Conservation (phyloP, 495 filamentous ascomycete genomes). For the Polyplosphaeria fusca region DNA sequence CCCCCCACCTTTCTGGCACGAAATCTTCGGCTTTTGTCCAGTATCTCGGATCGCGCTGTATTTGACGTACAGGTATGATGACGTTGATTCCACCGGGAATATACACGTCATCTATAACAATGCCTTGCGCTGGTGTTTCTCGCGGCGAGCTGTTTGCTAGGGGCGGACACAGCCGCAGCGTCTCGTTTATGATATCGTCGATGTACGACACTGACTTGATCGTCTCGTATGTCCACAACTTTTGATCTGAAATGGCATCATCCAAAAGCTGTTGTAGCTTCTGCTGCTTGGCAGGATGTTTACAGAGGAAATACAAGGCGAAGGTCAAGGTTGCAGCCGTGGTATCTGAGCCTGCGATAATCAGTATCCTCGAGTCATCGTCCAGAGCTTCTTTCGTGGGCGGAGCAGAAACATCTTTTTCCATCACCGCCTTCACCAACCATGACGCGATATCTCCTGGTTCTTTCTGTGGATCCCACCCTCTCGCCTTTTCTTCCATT, state of each 20-base stretch:
- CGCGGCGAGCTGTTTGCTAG: conserved; percentile 48
- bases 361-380: conserved; percentile 29
- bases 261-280: conserved; percentile 31
- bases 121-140: conserved; percentile 47
- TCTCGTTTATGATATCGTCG: conserved; percentile 53
- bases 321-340: conserved; percentile 29
- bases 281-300: conserved; percentile 14
- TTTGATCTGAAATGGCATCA: conserved; percentile 8
- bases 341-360: conserved; percentile 36
- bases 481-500: conserved; percentile 13
- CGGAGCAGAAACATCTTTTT: conserved; percentile 20
- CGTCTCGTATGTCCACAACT: conserved; percentile 22
- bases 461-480: background rate
- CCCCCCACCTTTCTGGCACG: conserved; percentile 57
- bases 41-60: conserved; percentile 33
- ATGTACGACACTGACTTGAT: conserved; percentile 38
- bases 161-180: conserved; percentile 53
- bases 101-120: conserved; percentile 45
- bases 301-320: conserved; percentile 31
- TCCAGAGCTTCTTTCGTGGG: conserved; percentile 14
- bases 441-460: conserved; percentile 24
- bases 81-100: conserved; percentile 48
- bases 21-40: conserved; percentile 42
- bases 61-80: conserved; percentile 40
- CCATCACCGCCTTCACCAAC: conserved; percentile 21